Conservation (phyloP, 2,329 filamentous ascomycete genomes). For the Didymella segeticola region DNA sequence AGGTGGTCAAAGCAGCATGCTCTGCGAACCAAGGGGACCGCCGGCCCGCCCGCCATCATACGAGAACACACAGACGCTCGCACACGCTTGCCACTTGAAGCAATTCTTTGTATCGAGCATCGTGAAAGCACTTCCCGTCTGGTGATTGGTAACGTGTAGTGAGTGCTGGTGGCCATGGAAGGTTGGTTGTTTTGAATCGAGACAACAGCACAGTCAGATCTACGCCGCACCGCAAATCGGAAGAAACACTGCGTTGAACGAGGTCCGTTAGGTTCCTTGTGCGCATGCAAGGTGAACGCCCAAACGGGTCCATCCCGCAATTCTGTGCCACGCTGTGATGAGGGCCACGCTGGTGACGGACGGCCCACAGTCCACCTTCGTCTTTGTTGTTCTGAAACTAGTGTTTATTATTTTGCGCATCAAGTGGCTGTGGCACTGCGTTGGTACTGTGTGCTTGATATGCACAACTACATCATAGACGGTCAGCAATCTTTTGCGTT, state of each 20-base stretch:
- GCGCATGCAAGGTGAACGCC: conserved; percentile 16
- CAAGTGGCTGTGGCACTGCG: conserved; percentile 15
- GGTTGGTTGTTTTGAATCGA: neutral
- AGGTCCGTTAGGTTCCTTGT: conserved; percentile 6
- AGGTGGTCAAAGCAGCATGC: conserved; percentile 17
- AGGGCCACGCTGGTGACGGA: too few species aligned
- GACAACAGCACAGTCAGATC: conserved; percentile 17
- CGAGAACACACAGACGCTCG: conserved; percentile 16
- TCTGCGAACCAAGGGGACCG: conserved; percentile 23
- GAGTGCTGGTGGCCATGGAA: conserved; percentile 9
- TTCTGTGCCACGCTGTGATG: conserved; percentile 14
- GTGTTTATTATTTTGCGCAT: conserved; percentile 6
- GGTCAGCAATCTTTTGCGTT: conserved; percentile 6
- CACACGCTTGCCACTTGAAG: conserved; percentile 21
- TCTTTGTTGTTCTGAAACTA: conserved; percentile 2
- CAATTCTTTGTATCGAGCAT: conserved; percentile 18
- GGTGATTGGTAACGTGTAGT: neutral
- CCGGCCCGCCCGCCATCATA: conserved; percentile 18
- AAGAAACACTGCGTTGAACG: conserved; percentile 15
- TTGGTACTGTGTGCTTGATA: conserved; percentile 4
- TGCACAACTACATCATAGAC: conserved; percentile 25
- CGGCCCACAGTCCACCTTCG: neutral
- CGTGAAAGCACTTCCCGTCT: conserved; percentile 9
- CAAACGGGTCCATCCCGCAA: conserved; percentile 34
- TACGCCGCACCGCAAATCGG: conserved; percentile 9